Percentiles rank a stretch among this genome's conserved stretches.
Conservation (phyloP, 306 rosid species). For the Purshia tridentata region DNA sequence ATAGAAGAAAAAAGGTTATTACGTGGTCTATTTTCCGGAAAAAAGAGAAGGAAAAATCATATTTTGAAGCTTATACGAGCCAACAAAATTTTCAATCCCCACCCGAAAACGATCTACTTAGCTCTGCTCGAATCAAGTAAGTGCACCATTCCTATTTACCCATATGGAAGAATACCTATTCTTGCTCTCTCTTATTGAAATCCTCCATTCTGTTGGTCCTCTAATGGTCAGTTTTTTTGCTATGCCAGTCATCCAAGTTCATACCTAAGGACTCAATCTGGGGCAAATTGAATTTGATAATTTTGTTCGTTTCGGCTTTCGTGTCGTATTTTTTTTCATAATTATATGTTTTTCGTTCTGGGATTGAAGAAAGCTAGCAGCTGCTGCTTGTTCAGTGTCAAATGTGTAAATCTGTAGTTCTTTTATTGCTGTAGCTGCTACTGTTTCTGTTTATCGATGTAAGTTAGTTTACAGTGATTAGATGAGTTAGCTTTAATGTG, state of each 20-base stretch:
- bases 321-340: neutral
- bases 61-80: neutral
- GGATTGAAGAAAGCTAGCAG: neutral
- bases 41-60: neutral
- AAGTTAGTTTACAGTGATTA: neutral
- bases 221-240: neutral
- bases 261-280: neutral
- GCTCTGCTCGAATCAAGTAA: conserved; percentile 16
- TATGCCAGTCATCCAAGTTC: neutral
- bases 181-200: neutral
- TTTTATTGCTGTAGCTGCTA: neutral
- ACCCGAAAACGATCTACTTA: neutral
- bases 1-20: too few relatives aligned
- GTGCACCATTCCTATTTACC: neutral
- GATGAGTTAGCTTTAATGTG: neutral
- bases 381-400: neutral
- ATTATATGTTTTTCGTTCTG: neutral
- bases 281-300: neutral
- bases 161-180: neutral
- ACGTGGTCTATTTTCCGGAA: neutral
- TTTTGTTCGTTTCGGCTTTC: neutral
- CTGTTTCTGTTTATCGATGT: neutral
- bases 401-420: neutral
- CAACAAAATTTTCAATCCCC: neutral
- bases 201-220: neutral